phyloP scores from a whole-genome alignment of 768 basidiomycete species.

The Termitomyces sp. region DNA sequence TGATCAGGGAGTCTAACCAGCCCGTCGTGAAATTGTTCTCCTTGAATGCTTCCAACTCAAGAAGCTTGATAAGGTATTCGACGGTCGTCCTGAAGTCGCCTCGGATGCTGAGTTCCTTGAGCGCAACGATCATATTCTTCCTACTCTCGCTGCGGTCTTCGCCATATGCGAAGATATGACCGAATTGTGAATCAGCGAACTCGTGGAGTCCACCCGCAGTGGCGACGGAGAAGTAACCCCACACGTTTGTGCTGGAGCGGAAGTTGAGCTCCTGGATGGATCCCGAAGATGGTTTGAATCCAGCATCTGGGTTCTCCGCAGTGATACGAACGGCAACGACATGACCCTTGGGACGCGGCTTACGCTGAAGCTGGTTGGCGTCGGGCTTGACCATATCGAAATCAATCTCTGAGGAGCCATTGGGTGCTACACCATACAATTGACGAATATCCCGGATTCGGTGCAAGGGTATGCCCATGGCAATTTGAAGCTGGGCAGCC shows the following conservation, averaged over 20 bases:
- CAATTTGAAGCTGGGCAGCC: constrained; percentile 93
- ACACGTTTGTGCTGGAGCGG: constrained; percentile 98
- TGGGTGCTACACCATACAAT: constrained; percentile 91
- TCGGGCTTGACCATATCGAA: constrained; percentile 94
- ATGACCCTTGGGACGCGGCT: constrained; percentile 95
- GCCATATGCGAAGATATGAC: constrained; percentile 98
- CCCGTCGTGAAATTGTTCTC: constrained; percentile 98
- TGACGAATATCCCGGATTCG: constrained; percentile 94
- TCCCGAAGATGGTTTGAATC: constrained; percentile 98
- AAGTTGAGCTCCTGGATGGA: constrained; percentile 98
- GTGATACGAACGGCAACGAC: constrained; percentile 99
- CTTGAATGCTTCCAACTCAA: constrained; percentile 94
- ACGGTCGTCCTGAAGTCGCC: constrained; percentile 99
- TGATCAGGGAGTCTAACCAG: constrained; percentile 97
- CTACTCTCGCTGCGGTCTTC: constrained; percentile 92
- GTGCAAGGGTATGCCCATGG: constrained; percentile 97
- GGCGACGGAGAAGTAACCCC: constrained; percentile 99
- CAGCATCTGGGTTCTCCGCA: constrained; percentile 98
- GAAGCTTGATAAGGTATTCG: constrained; percentile 97
- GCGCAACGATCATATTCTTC: constrained; percentile 99
- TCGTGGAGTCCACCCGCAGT: constrained; percentile 97
- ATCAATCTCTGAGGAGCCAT: constrained; percentile 89
- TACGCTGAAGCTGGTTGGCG: constrained; percentile 85
- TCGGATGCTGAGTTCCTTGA: constrained; percentile 97
- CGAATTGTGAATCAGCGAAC: constrained; percentile 98